These are phyloP conservation scores for Polygonum maritimum DNA, from an alignment of 148 eudicot species.

Conservation along the genomic window DNA sequence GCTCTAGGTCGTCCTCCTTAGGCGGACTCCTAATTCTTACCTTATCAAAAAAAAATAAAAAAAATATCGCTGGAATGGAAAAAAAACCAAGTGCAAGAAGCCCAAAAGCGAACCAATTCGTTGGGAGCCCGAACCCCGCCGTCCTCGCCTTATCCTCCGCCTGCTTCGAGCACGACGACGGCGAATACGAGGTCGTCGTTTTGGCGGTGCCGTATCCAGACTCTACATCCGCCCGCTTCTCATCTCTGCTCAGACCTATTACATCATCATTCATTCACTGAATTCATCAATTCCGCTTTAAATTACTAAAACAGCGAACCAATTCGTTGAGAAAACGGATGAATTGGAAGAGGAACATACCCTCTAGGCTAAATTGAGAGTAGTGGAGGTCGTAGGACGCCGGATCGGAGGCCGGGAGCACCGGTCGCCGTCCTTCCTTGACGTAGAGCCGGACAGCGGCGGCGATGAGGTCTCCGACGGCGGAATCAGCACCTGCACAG, in stretches of 20 bases:
- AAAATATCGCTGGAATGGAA: too few relatives aligned
- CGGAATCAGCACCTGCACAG: conserved; percentile 40
- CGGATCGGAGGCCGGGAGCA: conserved; percentile 17
- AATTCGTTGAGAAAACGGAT: neutral
- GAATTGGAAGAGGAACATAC: conserved; percentile 22
- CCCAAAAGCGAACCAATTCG: conserved; percentile 60
- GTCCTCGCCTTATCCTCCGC: conserved; percentile 30
- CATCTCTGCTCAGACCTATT: conserved; percentile 61
- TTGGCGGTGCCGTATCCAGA: neutral
- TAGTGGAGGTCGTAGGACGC: conserved; percentile 49
- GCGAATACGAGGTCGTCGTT: conserved; percentile 5
- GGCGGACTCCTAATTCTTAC: too few relatives aligned
- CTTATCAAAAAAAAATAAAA: too few relatives aligned
- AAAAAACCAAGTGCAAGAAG: conserved; percentile 13
- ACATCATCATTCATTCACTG: neutral
- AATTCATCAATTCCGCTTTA: neutral
- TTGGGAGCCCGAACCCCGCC: conserved; percentile 23
- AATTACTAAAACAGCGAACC: too few relatives aligned
- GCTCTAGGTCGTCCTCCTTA: too few relatives aligned
- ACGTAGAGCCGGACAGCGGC: conserved; percentile 37
- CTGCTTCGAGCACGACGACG: conserved; percentile 39
- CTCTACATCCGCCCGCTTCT: conserved; percentile 22
- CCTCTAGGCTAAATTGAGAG: conserved; percentile 63
- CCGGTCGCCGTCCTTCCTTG: conserved; percentile 45
- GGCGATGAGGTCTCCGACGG: conserved; percentile 43